Base-by-base conservation (phyloP, 352 stramenopile species). In the Phytophthora brassicae region DNA sequence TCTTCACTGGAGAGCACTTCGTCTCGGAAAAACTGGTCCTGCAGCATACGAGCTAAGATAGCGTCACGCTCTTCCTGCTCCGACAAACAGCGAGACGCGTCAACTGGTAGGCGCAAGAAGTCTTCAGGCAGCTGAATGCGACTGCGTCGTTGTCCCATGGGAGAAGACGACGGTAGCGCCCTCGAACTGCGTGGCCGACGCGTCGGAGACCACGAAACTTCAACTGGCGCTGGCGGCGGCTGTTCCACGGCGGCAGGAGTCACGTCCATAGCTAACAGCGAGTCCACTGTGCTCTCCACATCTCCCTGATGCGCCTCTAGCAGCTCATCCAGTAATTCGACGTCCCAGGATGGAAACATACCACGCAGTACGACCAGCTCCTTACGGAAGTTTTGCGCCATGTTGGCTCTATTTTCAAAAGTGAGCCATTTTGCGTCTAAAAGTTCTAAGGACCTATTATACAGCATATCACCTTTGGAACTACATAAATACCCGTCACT, bases 11-110 rank as follows among this genome's bases (percentile, higher is more conserved):
- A 75, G 17, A 92, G 56, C 28, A 95, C 61, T 47, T 95, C 71
- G 47, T 92, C 64, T 13, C 84, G 82, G 59, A 94, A 92, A 57
- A 92, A 84, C 66, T 93, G 82, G 48, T 92, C 85, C 60, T 95
- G 86, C 42, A 95, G 46, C 86, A 93, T 95, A 17, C 78, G 77
- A 7, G 86, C 86, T 35, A 95, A 56, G 31, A 83, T 70, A 1
- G 80, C 80, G 53, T 94, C 84, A 38, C 80, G 77, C 35, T 86
- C 70, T 47, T 92, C 84, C 58, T 93, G 86, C 20, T 87, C 82
- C 7, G 75, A 81, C 64, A 88, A 43, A 35, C 36, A 53, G 38
- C 59, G 51, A 7, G 36, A 26, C 8, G 48, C 63, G 20, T 79
- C 69, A 2, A 47, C 49, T 3, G 86, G 83, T 39, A 95, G 56